A percentile compares a stretch with the other conserved stretches of the same genome.
Evolutionary conservation across 768 basidiomycete genomes (phyloP).

Genomic region (Leccinum uliginosum): DNA sequence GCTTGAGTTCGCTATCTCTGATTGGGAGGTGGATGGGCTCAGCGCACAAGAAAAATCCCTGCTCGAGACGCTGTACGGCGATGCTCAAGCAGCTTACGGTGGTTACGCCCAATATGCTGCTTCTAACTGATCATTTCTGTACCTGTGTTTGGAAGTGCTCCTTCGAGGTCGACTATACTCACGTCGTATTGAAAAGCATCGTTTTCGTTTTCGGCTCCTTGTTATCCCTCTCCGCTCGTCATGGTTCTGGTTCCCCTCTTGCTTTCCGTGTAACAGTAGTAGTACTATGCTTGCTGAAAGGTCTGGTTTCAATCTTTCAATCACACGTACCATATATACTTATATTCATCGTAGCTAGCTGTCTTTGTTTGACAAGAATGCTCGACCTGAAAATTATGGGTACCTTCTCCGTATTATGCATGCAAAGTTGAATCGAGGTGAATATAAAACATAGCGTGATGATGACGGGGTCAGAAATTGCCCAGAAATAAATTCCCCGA

Average conservation of each 20-base stretch:
- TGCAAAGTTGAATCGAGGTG: neutral
- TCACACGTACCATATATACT: neutral
- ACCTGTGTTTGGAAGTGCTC: neutral
- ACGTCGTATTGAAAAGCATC: neutral
- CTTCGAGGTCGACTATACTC: neutral
- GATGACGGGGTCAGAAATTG: neutral
- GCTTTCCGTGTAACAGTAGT: neutral
- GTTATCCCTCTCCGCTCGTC: neutral
- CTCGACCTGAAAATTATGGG: neutral
- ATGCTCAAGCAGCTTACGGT: conserved; percentile 24
- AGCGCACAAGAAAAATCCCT: conserved; percentile 14
- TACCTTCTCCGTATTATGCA: neutral
- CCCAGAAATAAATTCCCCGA: neutral
- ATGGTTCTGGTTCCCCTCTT: neutral
- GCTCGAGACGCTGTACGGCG: conserved; percentile 21
- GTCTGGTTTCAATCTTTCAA: neutral
- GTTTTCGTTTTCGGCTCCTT: neutral
- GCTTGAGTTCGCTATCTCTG: conserved; percentile 17
- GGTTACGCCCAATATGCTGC: conserved; percentile 14
- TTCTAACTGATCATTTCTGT: conserved; percentile 6
- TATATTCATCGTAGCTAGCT: neutral
- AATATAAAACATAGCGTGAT: neutral
- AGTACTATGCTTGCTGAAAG: neutral
- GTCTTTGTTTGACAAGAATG: neutral
- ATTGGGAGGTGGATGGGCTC: conserved; percentile 22